phyloP scores from a whole-genome alignment of 2,329 filamentous ascomycete genomes.

The Aspergillus fijiensis region DNA sequence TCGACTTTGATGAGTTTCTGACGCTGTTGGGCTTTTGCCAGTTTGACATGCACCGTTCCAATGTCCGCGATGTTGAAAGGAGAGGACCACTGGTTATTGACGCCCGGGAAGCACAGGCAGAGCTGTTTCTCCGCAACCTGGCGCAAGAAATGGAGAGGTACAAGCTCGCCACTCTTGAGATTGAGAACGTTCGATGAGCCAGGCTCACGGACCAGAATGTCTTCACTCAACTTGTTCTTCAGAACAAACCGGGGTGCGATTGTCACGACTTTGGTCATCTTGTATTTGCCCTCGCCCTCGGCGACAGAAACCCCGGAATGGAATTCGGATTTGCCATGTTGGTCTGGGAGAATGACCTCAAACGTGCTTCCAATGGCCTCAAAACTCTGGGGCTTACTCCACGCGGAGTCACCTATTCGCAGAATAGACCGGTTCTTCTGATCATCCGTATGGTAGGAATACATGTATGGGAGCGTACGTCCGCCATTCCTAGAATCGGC shows the following conservation, averaged over 20 bases:
- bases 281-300: constrained; percentile 95
- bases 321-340: constrained; percentile 72
- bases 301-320: constrained; percentile 86
- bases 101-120: constrained; percentile 85
- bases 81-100: constrained; percentile 97
- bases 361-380: constrained; percentile 93
- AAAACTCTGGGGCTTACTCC: constrained; percentile 98
- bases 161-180: constrained; percentile 72
- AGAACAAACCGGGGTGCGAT: constrained; percentile 89
- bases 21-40: constrained; percentile 84
- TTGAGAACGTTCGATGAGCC: constrained; percentile 83
- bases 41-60: constrained; percentile 87
- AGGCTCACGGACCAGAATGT: constrained; percentile 85
- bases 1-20: constrained; percentile 87
- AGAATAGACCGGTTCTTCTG: constrained; percentile 86
- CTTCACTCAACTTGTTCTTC: constrained; percentile 87
- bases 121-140: constrained; percentile 82
- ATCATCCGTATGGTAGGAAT: constrained; percentile 85
- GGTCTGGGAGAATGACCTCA: constrained; percentile 78
- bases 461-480: constrained; percentile 87
- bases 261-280: constrained; percentile 92
- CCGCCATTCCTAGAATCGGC: constrained; percentile 53
- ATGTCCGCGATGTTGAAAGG: constrained; percentile 97
- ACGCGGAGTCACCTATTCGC: constrained; percentile 83
- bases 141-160: constrained; percentile 86